Evolutionary conservation across 2,329 filamentous ascomycete genomes (phyloP), one percentile per base, ranked within the genome.

Genomic region (Purpureocillium lavendulum): DNA sequence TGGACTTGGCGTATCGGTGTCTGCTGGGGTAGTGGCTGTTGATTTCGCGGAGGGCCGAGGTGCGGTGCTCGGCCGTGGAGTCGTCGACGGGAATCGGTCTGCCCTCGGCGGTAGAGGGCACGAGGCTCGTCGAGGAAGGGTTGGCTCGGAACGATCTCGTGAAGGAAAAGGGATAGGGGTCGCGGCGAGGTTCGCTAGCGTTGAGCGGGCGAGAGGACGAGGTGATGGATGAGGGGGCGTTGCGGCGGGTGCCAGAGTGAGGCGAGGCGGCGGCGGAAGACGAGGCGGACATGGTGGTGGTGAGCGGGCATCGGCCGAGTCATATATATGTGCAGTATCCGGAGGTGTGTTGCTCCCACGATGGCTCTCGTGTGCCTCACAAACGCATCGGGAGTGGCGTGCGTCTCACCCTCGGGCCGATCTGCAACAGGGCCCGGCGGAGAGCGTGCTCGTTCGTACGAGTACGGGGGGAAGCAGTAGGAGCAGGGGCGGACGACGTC

Each of bases 41-140:
- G 44, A 80, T 64, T 54, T 78, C 72, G 40, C 75, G 72, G 38
- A 81, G 61, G 35, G 76, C 74, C 14, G 71, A 73, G n/a, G 75
- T 79, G 45, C 73, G 70, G 50, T 75, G 64, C 35, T 74, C 67
- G 38, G 71, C 67, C 4, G 71, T 76, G 44, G 65, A 67, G 57
- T 74, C 67, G 57, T 78, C 72, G 38, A 80, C 61, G 7, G 71
- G 71, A 34, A 75, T 73, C 38, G 73, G 69, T 42, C 60, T 70
- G 15, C 73, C 74, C 49, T 75, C 67, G 35, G 73, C 73, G n/a
- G 67, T 74, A 18, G 70, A 75, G 18, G 70, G 61, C 29, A 71
- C 66, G 3, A 77, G 61, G 26, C 70, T 75, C 3, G 72, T 71
- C 13, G 71, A 73, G 11, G 73, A 72, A 2, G 64, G 59, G 41